A percentile compares a stretch with the other conserved stretches of the same genome.
These are phyloP conservation scores for Neurospora terricola DNA, from an alignment of 495 filamentous ascomycete species.

Conservation along the genomic window DNA sequence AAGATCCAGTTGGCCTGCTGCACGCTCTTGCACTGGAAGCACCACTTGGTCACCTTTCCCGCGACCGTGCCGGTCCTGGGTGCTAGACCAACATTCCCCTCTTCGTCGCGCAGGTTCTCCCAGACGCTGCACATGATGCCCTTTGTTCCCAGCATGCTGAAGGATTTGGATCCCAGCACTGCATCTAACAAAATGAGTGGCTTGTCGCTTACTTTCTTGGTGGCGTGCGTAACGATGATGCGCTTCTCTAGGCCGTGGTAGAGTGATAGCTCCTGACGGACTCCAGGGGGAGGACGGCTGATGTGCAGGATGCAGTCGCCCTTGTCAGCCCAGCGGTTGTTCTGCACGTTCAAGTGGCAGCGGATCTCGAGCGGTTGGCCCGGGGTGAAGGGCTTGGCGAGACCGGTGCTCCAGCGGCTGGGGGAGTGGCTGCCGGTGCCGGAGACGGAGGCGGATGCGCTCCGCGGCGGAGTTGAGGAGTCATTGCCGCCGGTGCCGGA, in stretches of 20 bases:
- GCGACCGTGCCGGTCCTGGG: constrained; percentile 62
- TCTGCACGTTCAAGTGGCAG: constrained; percentile 66
- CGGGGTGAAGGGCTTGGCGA: constrained; percentile 21
- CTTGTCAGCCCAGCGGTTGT: constrained; percentile 81
- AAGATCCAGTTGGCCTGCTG: constrained; percentile 38
- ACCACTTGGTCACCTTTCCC: constrained; percentile 66
- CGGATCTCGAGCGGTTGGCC: constrained; percentile 54
- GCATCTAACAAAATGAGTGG: constrained; percentile 67
- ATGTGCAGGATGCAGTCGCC: constrained; percentile 76
- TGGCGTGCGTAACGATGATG: constrained; percentile 54
- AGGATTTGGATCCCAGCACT: constrained; percentile 71
- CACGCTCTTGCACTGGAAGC: constrained; percentile 55
- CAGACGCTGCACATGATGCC: constrained; percentile 84
- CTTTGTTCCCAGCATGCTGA: constrained; percentile 69
- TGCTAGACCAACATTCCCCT: constrained; percentile 55
- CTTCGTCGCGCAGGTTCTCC: constrained; percentile 64
- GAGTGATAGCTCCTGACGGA: constrained; percentile 39
- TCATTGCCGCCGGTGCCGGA: constrained; percentile 35
- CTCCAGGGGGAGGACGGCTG: constrained; percentile 53
- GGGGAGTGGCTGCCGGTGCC: constrained; percentile 18
- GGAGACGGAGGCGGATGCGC: constrained; percentile 43
- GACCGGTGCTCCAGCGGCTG: constrained; percentile 43
- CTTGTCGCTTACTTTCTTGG: constrained; percentile 51
- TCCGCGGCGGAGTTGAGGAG: constrained; percentile 43
- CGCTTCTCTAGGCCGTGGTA: constrained; percentile 65